These are phyloP conservation scores for Suillus variegatus DNA, from an alignment of 768 basidiomycete species.

Conservation along the genomic window DNA sequence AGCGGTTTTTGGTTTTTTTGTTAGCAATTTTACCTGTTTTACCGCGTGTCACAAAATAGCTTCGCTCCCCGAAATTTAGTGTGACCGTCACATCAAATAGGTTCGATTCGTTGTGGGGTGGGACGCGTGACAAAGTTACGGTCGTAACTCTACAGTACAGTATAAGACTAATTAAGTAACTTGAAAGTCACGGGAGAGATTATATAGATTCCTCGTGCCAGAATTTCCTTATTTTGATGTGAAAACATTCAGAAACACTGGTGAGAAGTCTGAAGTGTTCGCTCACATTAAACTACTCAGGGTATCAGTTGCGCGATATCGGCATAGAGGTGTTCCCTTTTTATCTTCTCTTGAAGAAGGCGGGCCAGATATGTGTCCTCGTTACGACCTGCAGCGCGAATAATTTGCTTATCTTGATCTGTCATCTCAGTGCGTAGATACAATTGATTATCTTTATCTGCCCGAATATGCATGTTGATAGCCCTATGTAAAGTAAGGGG, in stretches of 20 bases:
- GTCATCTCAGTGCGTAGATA: neutral
- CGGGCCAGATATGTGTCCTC: neutral
- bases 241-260: neutral
- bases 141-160: neutral
- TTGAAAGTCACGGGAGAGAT: neutral
- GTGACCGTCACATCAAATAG: neutral
- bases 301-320: neutral
- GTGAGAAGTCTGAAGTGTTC: neutral
- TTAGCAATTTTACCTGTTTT: too few relatives aligned
- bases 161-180: neutral
- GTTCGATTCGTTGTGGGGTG: neutral
- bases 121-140: too few relatives aligned
- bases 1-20: too few relatives aligned
- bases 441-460: neutral
- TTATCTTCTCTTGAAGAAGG: neutral
- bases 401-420: neutral
- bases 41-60: too few relatives aligned
- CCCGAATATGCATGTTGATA: neutral
- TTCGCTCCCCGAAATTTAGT: neutral
- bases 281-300: neutral
- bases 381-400: neutral
- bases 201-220: neutral
- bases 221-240: neutral
- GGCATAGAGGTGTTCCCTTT: neutral
- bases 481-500: neutral